A percentile compares a stretch with the other conserved stretches of the same genome.
phyloP scores from a whole-genome alignment of 1,139 yeast genomes.

The Wickerhamomyces sp. region DNA sequence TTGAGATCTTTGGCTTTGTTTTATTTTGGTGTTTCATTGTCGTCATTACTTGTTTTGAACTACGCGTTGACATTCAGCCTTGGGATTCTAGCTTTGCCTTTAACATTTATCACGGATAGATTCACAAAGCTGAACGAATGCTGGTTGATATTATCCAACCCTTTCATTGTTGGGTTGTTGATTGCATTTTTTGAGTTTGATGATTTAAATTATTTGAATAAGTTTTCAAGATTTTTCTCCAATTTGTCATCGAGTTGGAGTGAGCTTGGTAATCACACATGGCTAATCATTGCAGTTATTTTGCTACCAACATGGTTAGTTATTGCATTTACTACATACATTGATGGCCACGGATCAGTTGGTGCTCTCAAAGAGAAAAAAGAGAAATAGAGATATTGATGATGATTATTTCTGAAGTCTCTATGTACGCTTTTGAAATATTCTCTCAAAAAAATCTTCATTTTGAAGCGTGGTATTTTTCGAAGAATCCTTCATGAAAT shows the following conservation, averaged over 20 bases:
- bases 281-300: slow-evolving; percentile 68
- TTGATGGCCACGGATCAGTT: slow-evolving; percentile 3
- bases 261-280: slow-evolving; percentile 79
- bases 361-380: slow-evolving; percentile 2
- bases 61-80: slow-evolving; percentile 73
- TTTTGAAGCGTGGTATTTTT: slow-evolving; percentile 36
- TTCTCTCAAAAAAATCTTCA: neutral
- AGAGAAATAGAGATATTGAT: neutral
- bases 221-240: slow-evolving; percentile 35
- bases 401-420: too few species aligned
- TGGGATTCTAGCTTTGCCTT: slow-evolving; percentile 65
- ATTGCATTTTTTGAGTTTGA: slow-evolving; percentile 34
- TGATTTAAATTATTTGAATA: slow-evolving; percentile 22
- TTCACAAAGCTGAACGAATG: slow-evolving; percentile 28
- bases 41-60: slow-evolving; percentile 75
- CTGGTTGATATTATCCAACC: slow-evolving; percentile 46
- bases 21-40: slow-evolving; percentile 62
- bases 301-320: slow-evolving; percentile 85
- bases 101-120: slow-evolving; percentile 47
- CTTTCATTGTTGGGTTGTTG: slow-evolving; percentile 40
- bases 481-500: slow-evolving; percentile 72
- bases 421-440: neutral
- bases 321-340: slow-evolving; percentile 32
- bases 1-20: slow-evolving; percentile 43
- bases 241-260: slow-evolving; percentile 50